Percentiles rank a stretch among this genome's conserved stretches.
These are phyloP conservation scores for Cercospora janseana DNA, from an alignment of 2,329 filamentous ascomycete species.

Conservation along the genomic window DNA sequence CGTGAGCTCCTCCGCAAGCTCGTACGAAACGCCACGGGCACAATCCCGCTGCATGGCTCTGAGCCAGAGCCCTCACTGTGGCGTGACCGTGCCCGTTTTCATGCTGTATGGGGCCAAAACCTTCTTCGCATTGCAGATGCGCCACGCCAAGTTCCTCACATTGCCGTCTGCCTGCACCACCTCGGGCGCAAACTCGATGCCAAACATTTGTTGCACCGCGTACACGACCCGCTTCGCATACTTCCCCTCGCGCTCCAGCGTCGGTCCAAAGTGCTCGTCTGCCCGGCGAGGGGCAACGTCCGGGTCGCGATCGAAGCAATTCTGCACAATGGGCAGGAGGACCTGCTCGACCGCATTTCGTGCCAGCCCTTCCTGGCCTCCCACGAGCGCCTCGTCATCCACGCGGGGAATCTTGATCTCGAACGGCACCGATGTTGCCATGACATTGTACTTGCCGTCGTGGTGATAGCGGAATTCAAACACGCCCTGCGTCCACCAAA, in stretches of 20 bases:
- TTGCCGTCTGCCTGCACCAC: constrained; percentile 91
- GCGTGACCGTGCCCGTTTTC: constrained; percentile 41
- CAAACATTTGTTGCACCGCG: constrained; percentile 93
- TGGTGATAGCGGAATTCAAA: constrained; percentile 99
- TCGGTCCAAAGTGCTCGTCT: constrained; percentile 78
- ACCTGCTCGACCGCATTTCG: constrained; percentile 70
- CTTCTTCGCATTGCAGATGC: constrained; percentile 92
- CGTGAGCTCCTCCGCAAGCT: no score
- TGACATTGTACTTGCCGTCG: constrained; percentile 84
- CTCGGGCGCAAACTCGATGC: constrained; percentile 88
- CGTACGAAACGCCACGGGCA: no score
- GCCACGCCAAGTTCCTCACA: constrained; percentile 86
- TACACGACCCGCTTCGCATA: constrained; percentile 89
- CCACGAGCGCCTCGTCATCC: constrained; percentile 56
- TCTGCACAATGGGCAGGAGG: constrained; percentile 78
- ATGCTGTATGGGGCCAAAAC: constrained; percentile 64
- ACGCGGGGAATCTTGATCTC: constrained; percentile 83
- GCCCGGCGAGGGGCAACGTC: constrained; percentile 80
- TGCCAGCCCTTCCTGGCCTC: constrained; percentile 60
- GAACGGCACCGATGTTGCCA: constrained; percentile 91
- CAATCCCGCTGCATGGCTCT: neutral
- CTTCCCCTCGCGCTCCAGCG: constrained; percentile 83
- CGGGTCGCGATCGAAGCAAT: constrained; percentile 88
- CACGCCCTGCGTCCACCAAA: constrained; percentile 95
- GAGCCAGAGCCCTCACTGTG: constrained; percentile 20